Base-by-base conservation (phyloP, 768 basidiomycete genomes). In the Megacollybia marginata region DNA sequence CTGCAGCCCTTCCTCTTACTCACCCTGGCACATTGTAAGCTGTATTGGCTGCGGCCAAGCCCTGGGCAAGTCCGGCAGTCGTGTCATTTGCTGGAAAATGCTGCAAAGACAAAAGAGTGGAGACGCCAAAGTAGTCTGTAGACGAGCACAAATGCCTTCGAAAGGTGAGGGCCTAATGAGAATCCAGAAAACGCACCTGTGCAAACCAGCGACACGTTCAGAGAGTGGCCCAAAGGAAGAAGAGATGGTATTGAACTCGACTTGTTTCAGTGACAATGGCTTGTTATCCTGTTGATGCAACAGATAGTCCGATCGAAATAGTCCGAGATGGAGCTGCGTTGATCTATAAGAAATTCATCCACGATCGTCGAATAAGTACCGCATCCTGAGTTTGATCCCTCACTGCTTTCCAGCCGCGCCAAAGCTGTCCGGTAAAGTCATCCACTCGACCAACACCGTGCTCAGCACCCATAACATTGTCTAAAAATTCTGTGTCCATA, bases 161-260 rank as follows among this genome's bases (percentile, higher is more conserved):
- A 28, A 6, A 28, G 23, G 6, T 28, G 23, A 28, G 23, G 23
- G 23, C 23, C 23, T 28, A 6, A 19, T 5, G 33, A 4, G n/a
- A 28, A 33, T 18, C 36, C 12, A 5, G 35, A 16, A 4, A 12
- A 48, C 69, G 45, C 56, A 92, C 91, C 83, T 74, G 66, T 98
- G 95, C 61, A 97, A 63, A 19, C 80, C 78, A 4, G 85, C 73
- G 9, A 75, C 70, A 34, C 71, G 74, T 54, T 88, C 72, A 0
- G 88, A 88, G 12, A 97, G 71, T 1, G 83, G 60, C 0, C 92
- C 95, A 63, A 97, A 95, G 1, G 92, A 93, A 0, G 85, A 80
- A 2, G 93, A 91, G 54, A 97, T 94, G 9, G 95, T 96, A 62
- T 99, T 99, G 69, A 97, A 96, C 64, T 99, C 95, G 38, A 98